Conservation (phyloP, 176 grass and related monocot genomes). For the Rhynchospora breviuscula region DNA sequence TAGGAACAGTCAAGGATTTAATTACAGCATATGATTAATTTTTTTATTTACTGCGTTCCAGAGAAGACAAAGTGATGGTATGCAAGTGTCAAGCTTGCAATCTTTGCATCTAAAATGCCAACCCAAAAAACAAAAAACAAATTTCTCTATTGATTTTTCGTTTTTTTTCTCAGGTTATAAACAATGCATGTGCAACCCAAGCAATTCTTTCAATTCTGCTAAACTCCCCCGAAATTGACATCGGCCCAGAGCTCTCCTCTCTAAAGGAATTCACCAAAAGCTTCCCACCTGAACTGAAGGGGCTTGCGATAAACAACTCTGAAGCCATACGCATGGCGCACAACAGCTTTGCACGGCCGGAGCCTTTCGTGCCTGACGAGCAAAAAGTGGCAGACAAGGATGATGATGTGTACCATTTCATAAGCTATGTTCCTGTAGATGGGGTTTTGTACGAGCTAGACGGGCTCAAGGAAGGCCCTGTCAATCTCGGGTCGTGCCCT, state of each 20-base stretch:
- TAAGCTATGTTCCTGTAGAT: slow-evolving; percentile 86
- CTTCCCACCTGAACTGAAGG: slow-evolving; percentile 82
- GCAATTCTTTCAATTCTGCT: slow-evolving; percentile 86
- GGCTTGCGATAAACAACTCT: slow-evolving; percentile 79
- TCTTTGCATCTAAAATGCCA: background rate
- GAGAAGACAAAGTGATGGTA: background rate
- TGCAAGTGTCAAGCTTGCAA: background rate
- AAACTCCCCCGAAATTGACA: slow-evolving; percentile 63
- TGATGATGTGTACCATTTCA: slow-evolving; percentile 95
- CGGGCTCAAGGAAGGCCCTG: slow-evolving; percentile 87
- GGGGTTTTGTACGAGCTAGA: slow-evolving; percentile 83
- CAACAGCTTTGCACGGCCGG: slow-evolving; percentile 77
- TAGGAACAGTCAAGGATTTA: background rate
- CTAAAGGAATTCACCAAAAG: slow-evolving; percentile 91
- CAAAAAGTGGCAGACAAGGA: slow-evolving; percentile 59
- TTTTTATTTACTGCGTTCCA: background rate
- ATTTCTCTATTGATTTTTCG: background rate
- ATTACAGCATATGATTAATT: background rate
- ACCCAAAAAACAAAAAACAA: background rate
- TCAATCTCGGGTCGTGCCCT: slow-evolving; percentile 62
- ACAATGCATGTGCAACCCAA: slow-evolving; percentile 92
- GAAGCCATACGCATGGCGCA: slow-evolving; percentile 64
- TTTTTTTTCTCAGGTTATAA: slow-evolving; percentile 67
- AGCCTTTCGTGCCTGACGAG: slow-evolving; percentile 80
- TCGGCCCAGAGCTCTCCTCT: slow-evolving; percentile 60